Percentiles rank a stretch among this genome's conserved stretches.
Conservation (phyloP, 2,329 filamentous ascomycete species). For the Parafenestella ontariensis region DNA sequence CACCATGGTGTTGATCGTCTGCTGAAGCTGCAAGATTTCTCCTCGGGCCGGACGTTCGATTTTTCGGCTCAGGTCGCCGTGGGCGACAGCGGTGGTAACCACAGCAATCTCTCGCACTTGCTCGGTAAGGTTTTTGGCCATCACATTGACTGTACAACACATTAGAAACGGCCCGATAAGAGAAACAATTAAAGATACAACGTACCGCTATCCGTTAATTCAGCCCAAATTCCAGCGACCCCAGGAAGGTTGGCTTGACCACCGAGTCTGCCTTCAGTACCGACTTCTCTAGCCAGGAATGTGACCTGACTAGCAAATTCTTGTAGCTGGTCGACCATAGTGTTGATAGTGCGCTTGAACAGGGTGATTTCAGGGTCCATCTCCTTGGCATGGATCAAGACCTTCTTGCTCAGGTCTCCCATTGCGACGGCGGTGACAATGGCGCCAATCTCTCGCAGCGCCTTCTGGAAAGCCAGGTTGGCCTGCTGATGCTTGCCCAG, state of each 20-base stretch:
- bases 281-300: constrained; percentile 91
- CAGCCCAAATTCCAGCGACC: constrained; percentile 97
- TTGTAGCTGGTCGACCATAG: constrained; percentile 98
- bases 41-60: constrained; percentile 93
- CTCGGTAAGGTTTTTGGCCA: constrained; percentile 97
- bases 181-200: constrained; percentile 19
- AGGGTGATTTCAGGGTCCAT: constrained; percentile 98
- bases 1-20: constrained; percentile 78
- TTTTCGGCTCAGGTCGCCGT: constrained; percentile 93
- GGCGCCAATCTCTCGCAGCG: constrained; percentile 92
- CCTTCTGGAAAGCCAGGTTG: constrained; percentile 98
- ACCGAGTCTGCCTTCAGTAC: constrained; percentile 91
- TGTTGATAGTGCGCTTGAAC: constrained; percentile 98
- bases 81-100: constrained; percentile 93
- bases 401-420: constrained; percentile 95
- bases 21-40: constrained; percentile 93
- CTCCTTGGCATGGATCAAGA: constrained; percentile 92
- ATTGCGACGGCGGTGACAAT: constrained; percentile 96
- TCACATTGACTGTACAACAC: constrained; percentile 76
- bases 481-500: constrained; percentile 97
- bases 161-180: constrained; percentile 39
- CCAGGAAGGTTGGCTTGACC: constrained; percentile 93
- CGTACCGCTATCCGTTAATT: constrained; percentile 73
- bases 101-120: constrained; percentile 98
- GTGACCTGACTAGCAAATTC: constrained; percentile 97